A percentile compares a stretch with the other conserved stretches of the same genome.
Conservation (phyloP, 2,329 filamentous ascomycete species). For the Coniochaeta hoffmannii region DNA sequence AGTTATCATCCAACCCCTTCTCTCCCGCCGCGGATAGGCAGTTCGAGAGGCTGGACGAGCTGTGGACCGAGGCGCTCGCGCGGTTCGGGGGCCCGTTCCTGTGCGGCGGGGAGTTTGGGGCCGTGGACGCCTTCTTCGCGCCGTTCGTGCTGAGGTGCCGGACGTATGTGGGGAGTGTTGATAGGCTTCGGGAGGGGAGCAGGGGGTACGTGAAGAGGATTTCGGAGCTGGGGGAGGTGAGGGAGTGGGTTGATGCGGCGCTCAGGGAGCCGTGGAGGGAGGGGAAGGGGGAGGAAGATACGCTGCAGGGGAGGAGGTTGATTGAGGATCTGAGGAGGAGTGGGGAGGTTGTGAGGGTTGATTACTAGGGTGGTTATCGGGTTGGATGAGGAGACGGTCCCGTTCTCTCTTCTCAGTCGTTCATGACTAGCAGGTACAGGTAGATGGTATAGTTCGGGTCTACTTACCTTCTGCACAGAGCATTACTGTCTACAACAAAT, state of each 20-base stretch:
- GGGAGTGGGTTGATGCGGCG: constrained; percentile 29
- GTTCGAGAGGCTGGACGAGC: constrained; percentile 24
- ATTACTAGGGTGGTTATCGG: neutral
- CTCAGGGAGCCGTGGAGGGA: constrained; percentile 29
- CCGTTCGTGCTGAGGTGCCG: constrained; percentile 30
- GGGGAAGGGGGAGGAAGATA: constrained; percentile 27
- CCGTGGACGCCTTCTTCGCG: constrained; percentile 33
- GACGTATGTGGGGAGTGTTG: constrained; percentile 24
- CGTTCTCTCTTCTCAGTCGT: neutral
- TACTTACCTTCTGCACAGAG: no score
- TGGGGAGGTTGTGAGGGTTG: constrained; percentile 11
- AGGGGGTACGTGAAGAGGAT: constrained; percentile 26
- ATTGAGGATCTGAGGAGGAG: constrained; percentile 16
- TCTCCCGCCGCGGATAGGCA: constrained; percentile 20
- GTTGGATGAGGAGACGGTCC: neutral
- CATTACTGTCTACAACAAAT: no score
- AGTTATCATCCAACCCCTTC: constrained; percentile 5
- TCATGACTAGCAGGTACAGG: no score
- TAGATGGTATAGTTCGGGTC: no score
- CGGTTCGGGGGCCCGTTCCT: constrained; percentile 34
- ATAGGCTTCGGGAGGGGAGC: constrained; percentile 18
- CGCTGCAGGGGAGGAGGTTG: constrained; percentile 22
- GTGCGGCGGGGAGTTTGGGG: constrained; percentile 28
- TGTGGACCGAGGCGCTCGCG: constrained; percentile 29
- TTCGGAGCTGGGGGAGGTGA: constrained; percentile 25